Evolutionary conservation across 192 early-diverging fungal genomes (phyloP), one percentile per base, ranked within the genome.

Genomic region (Allomyces javanicus): DNA sequence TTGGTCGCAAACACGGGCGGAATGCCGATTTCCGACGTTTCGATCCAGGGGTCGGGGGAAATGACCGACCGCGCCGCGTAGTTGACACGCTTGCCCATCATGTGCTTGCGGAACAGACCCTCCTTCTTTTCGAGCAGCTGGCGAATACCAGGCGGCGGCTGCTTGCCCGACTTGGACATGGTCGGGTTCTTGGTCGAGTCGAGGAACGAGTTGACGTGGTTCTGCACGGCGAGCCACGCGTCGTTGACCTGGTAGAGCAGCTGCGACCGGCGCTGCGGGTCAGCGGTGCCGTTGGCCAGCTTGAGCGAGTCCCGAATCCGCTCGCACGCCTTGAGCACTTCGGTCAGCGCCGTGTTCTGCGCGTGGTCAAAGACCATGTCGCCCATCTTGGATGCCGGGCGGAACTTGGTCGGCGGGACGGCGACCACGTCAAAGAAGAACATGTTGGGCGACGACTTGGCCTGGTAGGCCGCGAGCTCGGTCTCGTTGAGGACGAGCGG

Each of bases 71-170:
- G 88, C 10, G 95, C 96, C 4, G 96, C 93, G 72, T 88, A 97
- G 81, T 99, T 99, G 77, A 99, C 96, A 70, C 96, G 89, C 78
- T 99, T 99, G 65, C 96, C 96, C 96, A 99, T 99, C 94, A 99
- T 96, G 76, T 99, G 93, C 79, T 93, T 96, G 64, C 96, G 83
- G 79, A 99, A 97, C 64, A 99, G 77, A 69, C 96, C 96, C 72
- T 97, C 92, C 81, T 99, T 99, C 86, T 97, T 97, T 75, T 99
- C 96, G 63, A 99, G 78, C 25, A 92, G 72, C 79, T 99, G 96
- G 44, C 89, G 83, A 67, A 99, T 91, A 70, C 96, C 96, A 4
- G 89, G 82, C n/a, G 91, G 86, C 3, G 87, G 79, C 17, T 76
- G 66, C 68, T 85, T 80, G 62, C 89, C 91, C 55, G 76, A 73